Evolutionary conservation across 495 filamentous ascomycete genomes (phyloP).

Genomic region (Aspergillus baeticus): DNA sequence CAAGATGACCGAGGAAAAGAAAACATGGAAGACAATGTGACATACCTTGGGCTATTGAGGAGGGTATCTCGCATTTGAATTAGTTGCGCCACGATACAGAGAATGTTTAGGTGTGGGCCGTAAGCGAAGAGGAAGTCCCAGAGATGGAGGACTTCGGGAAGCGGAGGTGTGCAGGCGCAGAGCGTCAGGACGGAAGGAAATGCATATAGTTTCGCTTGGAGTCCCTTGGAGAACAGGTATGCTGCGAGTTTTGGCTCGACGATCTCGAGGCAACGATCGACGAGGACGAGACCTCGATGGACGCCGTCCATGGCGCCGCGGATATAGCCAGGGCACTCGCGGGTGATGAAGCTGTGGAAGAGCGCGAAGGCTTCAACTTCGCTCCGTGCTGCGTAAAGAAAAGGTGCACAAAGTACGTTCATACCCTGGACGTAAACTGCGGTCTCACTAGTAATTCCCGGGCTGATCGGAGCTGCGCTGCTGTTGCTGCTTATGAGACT

Average conservation of each 20-base stretch:
- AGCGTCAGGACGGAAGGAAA: constrained; percentile 94
- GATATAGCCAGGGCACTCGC: constrained; percentile 91
- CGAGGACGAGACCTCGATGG: constrained; percentile 83
- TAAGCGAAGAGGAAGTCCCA: constrained; percentile 99
- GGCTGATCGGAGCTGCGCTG: constrained; percentile 5
- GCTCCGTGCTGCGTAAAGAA: constrained; percentile 90
- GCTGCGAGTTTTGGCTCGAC: constrained; percentile 85
- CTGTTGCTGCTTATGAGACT: constrained; percentile 46
- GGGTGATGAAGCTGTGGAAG: constrained; percentile 85
- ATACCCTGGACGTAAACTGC: constrained; percentile 97
- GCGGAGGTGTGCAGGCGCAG: constrained; percentile 93
- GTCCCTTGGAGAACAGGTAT: constrained; percentile 78
- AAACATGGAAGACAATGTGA: constrained; percentile 12
- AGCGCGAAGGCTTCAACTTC: constrained; percentile 93
- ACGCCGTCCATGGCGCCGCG: constrained; percentile 96
- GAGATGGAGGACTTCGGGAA: constrained; percentile 90
- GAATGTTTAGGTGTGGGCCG: constrained; percentile 87
- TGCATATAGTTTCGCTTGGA: constrained; percentile 94
- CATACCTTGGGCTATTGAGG: constrained; percentile 77
- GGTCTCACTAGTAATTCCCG: constrained; percentile 49
- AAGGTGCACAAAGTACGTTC: constrained; percentile 98
- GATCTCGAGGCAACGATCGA: constrained; percentile 85
- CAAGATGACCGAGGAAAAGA: neutral
- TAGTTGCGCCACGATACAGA: constrained; percentile 97
- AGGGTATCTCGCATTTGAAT: constrained; percentile 83